phyloP scores from a whole-genome alignment of 306 rosid species.

The Quercus alba region DNA sequence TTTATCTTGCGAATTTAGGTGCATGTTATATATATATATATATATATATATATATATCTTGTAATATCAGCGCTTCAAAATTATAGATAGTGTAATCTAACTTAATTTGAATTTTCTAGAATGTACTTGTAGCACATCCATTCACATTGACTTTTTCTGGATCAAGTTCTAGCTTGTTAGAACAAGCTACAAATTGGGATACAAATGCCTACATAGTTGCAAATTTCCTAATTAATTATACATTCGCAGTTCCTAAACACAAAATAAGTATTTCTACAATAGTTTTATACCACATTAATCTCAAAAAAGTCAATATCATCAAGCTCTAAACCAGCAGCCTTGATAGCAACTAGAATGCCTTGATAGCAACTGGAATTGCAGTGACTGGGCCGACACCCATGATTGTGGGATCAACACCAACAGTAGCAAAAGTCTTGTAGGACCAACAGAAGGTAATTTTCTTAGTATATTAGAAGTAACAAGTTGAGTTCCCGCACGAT shows the following conservation, averaged over 20 bases:
- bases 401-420: slow-evolving; percentile 94
- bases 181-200: slow-evolving; percentile 85
- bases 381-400: slow-evolving; percentile 94
- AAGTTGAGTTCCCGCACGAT: too few species aligned
- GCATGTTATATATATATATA: neutral
- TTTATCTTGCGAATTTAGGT: neutral
- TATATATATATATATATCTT: too few species aligned
- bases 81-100: neutral
- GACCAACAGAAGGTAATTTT: slow-evolving; percentile 2
- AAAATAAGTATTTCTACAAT: neutral
- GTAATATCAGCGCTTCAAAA: neutral
- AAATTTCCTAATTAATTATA: slow-evolving; percentile 17
- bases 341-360: slow-evolving; percentile 91
- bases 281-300: slow-evolving; percentile 77
- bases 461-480: neutral
- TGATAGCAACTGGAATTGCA: slow-evolving; percentile 89
- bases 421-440: slow-evolving; percentile 73
- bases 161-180: slow-evolving; percentile 82
- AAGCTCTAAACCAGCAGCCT: slow-evolving; percentile 87
- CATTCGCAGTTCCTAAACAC: neutral
- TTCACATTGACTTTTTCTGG: slow-evolving; percentile 88
- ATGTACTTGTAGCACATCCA: slow-evolving; percentile 92
- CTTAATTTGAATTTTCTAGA: neutral
- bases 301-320: slow-evolving; percentile 85
- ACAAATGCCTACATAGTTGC: slow-evolving; percentile 66